Evolutionary conservation across 2,329 filamentous ascomycete species (phyloP).

Genomic region (Alternaria postmessia): DNA sequence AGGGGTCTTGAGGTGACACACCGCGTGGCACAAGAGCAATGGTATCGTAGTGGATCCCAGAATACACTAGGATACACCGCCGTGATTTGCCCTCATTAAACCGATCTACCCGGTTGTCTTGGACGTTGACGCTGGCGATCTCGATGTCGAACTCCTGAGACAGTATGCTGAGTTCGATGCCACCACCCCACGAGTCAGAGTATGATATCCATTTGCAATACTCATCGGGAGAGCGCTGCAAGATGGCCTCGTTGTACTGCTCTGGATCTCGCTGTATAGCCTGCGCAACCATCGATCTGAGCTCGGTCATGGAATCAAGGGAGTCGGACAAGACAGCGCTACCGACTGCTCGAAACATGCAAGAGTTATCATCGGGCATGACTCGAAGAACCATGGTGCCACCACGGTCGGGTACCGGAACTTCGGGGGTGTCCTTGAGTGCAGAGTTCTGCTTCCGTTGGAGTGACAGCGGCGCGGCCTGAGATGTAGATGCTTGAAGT

Average conservation of each 20-base stretch:
- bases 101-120: conserved; percentile 70
- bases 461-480: conserved; percentile 49
- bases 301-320: conserved; percentile 72
- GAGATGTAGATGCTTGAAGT: conserved; percentile 19
- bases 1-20: conserved; percentile 68
- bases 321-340: conserved; percentile 73
- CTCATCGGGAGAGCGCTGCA: conserved; percentile 73
- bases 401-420: conserved; percentile 64
- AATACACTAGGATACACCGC: conserved; percentile 85
- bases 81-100: conserved; percentile 76
- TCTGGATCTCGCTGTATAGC: conserved; percentile 77
- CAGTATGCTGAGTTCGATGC: conserved; percentile 86
- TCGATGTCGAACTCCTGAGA: conserved; percentile 86
- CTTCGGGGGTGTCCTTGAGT: conserved; percentile 68
- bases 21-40: conserved; percentile 74
- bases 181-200: conserved; percentile 87
- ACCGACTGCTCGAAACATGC: conserved; percentile 89
- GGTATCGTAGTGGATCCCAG: conserved; percentile 92
- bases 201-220: conserved; percentile 86
- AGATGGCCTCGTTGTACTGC: conserved; percentile 76
- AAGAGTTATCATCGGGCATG: conserved; percentile 97
- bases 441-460: conserved; percentile 55
- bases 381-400: conserved; percentile 78
- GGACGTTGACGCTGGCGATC: conserved; percentile 84
- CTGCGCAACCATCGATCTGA: conserved; percentile 80